Evolutionary conservation across 2,329 filamentous ascomycete genomes (phyloP).

Genomic region (Neonectria hederae): DNA sequence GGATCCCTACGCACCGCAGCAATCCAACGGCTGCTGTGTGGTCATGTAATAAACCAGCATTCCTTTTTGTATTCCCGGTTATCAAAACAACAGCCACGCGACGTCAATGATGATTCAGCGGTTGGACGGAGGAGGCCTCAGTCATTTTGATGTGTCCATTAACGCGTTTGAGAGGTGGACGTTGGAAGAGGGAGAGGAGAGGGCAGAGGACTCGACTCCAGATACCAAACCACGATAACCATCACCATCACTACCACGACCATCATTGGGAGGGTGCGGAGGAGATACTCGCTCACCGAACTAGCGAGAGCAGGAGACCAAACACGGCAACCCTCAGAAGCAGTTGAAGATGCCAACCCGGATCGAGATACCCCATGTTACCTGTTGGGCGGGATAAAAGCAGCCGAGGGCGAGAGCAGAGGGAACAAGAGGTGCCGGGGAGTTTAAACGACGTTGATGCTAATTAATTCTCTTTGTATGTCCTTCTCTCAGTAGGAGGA

Average conservation of each 20-base stretch:
- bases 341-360: constrained; percentile 35
- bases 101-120: constrained; percentile 46
- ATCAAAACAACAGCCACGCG: constrained; percentile 42
- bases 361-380: constrained; percentile 42
- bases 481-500: constrained; percentile 21
- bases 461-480: constrained; percentile 37
- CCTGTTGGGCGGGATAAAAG: constrained; percentile 37
- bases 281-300: constrained; percentile 25
- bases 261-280: constrained; percentile 25
- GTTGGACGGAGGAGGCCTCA: constrained; percentile 41
- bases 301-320: constrained; percentile 29
- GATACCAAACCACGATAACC: constrained; percentile 36
- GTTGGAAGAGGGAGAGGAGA: constrained; percentile 35
- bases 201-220: constrained; percentile 28
- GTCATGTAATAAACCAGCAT: constrained; percentile 75
- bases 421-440: constrained; percentile 30
- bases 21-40: constrained; percentile 90
- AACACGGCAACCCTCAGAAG: constrained; percentile 31
- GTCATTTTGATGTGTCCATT: constrained; percentile 42
- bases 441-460: constrained; percentile 32
- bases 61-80: constrained; percentile 39
- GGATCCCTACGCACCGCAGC: constrained; percentile 97
- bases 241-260: constrained; percentile 31
- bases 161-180: constrained; percentile 38
- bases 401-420: constrained; percentile 34